Base-by-base conservation (phyloP, 768 basidiomycete species). In the Amanita exitialis region DNA sequence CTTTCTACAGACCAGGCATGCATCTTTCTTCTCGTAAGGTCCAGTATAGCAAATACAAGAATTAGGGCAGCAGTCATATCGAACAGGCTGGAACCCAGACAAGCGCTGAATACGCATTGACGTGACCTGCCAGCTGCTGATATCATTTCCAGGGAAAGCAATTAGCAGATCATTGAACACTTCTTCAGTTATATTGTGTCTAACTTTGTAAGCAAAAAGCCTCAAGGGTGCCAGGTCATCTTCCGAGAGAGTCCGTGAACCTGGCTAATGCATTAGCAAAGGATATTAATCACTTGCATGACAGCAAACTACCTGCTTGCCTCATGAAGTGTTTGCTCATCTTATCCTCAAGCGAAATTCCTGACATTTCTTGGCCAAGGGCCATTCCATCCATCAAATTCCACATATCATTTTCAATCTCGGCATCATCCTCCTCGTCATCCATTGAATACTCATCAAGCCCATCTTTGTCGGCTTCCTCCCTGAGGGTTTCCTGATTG, bases 1-100 rank as follows among this genome's bases (percentile, higher is more conserved):
- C n/a, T n/a, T 44, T 15, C n/a, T 13, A 44, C 44, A 44, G 44
- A 44, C 44, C 7, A 23, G 42, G 23, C 47, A 64, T 67, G 13
- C 46, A 39, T 25, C 46, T 5, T 32, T 6, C 20, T 47, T 21
- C 28, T 46, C 21, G 25, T 46, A 28, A 28, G 20, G 21, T 16
- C 42, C 42, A 43, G 42, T 28, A n/a, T 30, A 30, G 5, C 39
- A 12, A n/a, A 12, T 2, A 10, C 23, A 44, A 23, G 27, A 25
- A 44, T 25, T 7, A 21, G 25, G 13, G 12, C 46, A 39, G 20
- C 46, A 3, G 13, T 13, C 21, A 35, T 23, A 27, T 30, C 25
- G 27, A 27, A 30, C 13, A 8, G 23, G 15, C 42, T 18, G 20
- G 16, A 16, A 32, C 20, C n/a, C 34, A 15, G 46, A 34, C 15